Conservation (phyloP, 2,329 filamentous ascomycete genomes). For the Grosmannia clavigera region DNA sequence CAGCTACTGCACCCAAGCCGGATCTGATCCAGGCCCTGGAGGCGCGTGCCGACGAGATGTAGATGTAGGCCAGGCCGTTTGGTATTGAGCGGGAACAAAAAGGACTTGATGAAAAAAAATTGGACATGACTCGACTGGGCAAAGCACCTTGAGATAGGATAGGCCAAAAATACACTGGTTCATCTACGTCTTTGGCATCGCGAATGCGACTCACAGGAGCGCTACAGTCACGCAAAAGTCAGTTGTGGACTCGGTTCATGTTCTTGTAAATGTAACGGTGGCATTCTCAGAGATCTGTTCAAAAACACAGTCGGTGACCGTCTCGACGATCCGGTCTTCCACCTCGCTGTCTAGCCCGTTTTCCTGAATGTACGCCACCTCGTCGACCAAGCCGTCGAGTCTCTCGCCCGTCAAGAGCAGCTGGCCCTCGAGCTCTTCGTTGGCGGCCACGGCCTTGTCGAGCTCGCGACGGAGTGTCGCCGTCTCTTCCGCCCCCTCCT, state of each 20-base stretch:
- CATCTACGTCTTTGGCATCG: too few species aligned
- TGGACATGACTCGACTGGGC: too few species aligned
- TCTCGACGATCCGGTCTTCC: not conserved
- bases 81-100: not conserved
- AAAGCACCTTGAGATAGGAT: too few species aligned
- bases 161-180: too few species aligned
- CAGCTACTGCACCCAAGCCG: conserved; percentile 8
- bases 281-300: not conserved
- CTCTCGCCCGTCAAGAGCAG: not conserved
- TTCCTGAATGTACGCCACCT: not conserved
- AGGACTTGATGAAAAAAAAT: not conserved
- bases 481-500: not conserved
- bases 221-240: not conserved
- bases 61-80: not conserved
- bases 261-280: not conserved
- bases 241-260: not conserved
- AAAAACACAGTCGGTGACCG: not conserved
- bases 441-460: not conserved
- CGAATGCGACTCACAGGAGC: too few species aligned
- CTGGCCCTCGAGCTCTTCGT: not conserved
- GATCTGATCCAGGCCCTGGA: conserved; percentile 23
- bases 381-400: not conserved
- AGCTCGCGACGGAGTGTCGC: not conserved
- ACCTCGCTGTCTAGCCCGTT: not conserved
- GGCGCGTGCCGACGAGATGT: conserved; percentile 17